Base-by-base conservation (phyloP, 768 basidiomycete species). In the Clitopilus passeckerianus region DNA sequence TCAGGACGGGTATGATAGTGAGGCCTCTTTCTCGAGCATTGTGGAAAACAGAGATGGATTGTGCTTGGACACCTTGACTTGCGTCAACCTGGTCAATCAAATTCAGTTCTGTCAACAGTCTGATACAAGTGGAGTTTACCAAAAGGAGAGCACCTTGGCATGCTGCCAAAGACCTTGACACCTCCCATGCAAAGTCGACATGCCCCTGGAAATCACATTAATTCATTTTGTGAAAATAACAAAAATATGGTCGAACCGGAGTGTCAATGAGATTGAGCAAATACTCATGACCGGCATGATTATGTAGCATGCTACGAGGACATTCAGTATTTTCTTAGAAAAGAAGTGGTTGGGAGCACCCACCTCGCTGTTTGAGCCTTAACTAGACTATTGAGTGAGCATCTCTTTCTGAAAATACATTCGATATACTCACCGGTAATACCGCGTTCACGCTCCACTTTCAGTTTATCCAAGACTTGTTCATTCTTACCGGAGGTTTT, bases 151-250 rank as follows among this genome's bases (percentile, higher is more conserved):
- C 96, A 8, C 97, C 97, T 75, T 99, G 92, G 64, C 91, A 97
- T 33, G 96, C 94, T 3, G 93, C 88, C 41, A 98, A 75, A 24
- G 92, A 94, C 53, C 97, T 84, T 15, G 93, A 90, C 34, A 99
- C 93, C 72, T 98, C 96, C 87, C 94, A 97, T 59, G 93, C 84
- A 73, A 99, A 99, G 76, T 99, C 97, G 35, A 98, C 97, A 74
- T 99, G 97, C 1, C 97, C 95, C 85, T 91, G 63, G 7, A 58
- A 10, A 20, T 18, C 16, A 46, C 8, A 58, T 46, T 10, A 33
- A 30, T 34, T 34, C 16, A 7, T n/a, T 22, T 16, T 59, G 18
- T 53, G 18, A 20, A 54, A 37, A 10, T 33, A 12, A 34, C 30
- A 18, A 37, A n/a, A 24, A 14, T 5, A 35, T 59, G 24, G 9